phyloP scores from a whole-genome alignment of 768 basidiomycete genomes.

The Calocera cornea region DNA sequence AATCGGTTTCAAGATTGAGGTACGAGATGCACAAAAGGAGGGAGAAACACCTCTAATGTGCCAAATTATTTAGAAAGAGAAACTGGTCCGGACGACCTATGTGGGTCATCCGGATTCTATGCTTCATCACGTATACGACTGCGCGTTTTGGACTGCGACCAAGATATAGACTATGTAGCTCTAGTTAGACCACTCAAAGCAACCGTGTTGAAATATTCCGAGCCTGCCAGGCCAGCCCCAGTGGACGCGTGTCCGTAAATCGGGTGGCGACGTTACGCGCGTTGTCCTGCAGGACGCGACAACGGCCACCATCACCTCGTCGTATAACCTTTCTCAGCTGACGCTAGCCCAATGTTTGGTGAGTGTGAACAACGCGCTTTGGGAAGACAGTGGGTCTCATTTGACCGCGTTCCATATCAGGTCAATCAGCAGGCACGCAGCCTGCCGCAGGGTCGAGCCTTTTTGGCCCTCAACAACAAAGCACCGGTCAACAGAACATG shows the following conservation, averaged over 20 bases:
- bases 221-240: too few species aligned
- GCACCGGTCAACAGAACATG: neutral
- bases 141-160: conserved; percentile 72
- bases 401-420: neutral
- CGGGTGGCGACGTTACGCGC: neutral
- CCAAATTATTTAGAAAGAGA: conserved; percentile 52
- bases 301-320: neutral
- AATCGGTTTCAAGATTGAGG: conserved; percentile 73
- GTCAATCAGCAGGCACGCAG: neutral
- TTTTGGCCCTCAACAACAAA: conserved; percentile 34
- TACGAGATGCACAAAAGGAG: conserved; percentile 26
- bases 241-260: neutral
- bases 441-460: conserved; percentile 28
- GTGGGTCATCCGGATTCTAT: conserved; percentile 69
- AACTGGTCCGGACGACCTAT: conserved; percentile 68
- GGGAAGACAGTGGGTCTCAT: too few species aligned
- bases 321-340: neutral
- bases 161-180: conserved; percentile 21
- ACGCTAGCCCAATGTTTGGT: neutral
- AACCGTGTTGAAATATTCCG: neutral
- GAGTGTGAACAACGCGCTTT: neutral
- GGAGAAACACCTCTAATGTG: neutral
- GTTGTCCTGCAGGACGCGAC: neutral
- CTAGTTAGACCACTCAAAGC: neutral
- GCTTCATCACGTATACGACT: conserved; percentile 72